Base-by-base conservation (phyloP, 2,329 filamentous ascomycete species). In the Diaporthe caulivora region DNA sequence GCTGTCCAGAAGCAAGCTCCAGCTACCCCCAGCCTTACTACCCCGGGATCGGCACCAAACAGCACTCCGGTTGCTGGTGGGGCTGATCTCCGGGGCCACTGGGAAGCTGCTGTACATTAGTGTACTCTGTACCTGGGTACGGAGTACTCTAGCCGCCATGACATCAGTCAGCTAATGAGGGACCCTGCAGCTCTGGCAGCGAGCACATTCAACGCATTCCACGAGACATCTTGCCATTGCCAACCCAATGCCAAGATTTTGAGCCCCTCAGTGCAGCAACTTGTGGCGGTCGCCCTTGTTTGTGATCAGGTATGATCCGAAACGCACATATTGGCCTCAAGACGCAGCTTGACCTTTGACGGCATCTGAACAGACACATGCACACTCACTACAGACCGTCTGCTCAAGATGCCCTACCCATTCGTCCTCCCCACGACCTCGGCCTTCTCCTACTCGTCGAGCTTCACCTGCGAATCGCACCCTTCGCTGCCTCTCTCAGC, bases 371-470 rank as follows among this genome's bases (percentile, higher is more conserved):
- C 47, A 76, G 42, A 53, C 49, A 64, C 9, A 15, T 44, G 47
- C 49, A 64, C 9, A 15, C 68, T 49, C 29, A 40, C 26, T 21
- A 24, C 37, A 53, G 42, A 71, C 24, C 1, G 76, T 74, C 1
- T 44, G 26, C n/a, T 54, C 77, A 84, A 79, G 54, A 98, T 98
- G 97, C 95, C 96, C 42, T 98, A 94, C 81, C 93, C 94, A 17
- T 98, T 98, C 80, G 85, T 90, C 15, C 90, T 98, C 42, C 95
- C 97, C 2, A 98, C 96, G 0, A 98, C 96, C 7, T 97, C 95
- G 44, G 90, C 93, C 70, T 92, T 97, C 80, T 92, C 94, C 69
- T 96, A 98, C 81, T 93, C 94, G 29, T 87, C 92, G 49, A 93
- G 88, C 82, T 92, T 97, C 83, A 89, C 85, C 78, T 96, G 93